Evolutionary conservation across 2,329 filamentous ascomycete species (phyloP), one percentile per base, ranked within the genome.

Genomic region (Diaporthe velutina): DNA sequence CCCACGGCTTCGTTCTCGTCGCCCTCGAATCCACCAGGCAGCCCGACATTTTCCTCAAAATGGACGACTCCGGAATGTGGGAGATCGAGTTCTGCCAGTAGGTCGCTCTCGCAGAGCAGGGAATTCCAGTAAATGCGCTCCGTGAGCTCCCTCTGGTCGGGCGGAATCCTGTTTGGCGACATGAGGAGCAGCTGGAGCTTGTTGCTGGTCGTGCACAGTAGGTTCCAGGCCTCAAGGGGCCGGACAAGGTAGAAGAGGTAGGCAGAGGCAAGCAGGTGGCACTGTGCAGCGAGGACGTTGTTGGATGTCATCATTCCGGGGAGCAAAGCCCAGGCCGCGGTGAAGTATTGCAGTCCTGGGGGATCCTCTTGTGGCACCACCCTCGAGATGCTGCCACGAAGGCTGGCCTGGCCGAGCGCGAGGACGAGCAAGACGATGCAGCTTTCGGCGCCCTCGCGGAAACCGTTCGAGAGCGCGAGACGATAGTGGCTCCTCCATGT

Each of bases 71-170:
- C 94, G 3, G 94, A 96, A 81, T 96, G 94, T 5, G 94, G 94
- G 22, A 97, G 87, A 81, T 96, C 94, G 45, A 96, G 85, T 81
- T 96, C 94, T 12, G 94, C 93, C 5, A 96, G 87, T 52, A 96
- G 87, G 80, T 96, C 94, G 80, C 92, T 95, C 83, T 96, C 94
- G 75, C 95, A 95, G 68, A 96, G 89, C 2, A 96, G 86, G 3
- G 94, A 89, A 78, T 97, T 96, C 94, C 94, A 97, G 84, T 95
- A 97, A 19, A 96, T 93, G 66, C 94, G 88, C 82, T 95, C 93
- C 64, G 91, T 91, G 40, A 96, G 83, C 81, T 96, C 94, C 79
- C 91, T 89, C 80, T 94, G 92, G 42, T 92, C 90, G 5, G 90
- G 85, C 1, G 93, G 93, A 0, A 96, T 89, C 71, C 93, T 89